phyloP scores from a whole-genome alignment of 2,329 filamentous ascomycete genomes.

The Thermochaetoides dissita region DNA sequence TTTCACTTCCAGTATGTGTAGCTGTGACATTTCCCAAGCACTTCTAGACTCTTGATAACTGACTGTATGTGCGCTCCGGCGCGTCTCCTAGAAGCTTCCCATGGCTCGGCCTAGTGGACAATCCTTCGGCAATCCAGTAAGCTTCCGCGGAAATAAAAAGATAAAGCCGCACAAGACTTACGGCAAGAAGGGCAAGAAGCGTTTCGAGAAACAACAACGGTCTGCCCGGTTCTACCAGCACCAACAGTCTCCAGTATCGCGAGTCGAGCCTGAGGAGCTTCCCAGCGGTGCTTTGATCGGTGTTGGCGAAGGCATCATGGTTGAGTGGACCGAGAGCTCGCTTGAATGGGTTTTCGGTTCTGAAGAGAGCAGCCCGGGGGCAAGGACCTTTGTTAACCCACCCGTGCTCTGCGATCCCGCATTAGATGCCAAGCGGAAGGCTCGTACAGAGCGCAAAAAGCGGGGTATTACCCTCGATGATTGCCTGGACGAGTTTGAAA shows the following conservation, averaged over 20 bases:
- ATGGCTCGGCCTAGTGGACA: constrained; percentile 3
- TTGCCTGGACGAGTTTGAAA: constrained; percentile 87
- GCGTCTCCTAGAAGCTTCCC: constrained; percentile 4
- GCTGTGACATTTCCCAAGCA: no score
- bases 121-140: constrained; percentile 10
- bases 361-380: constrained; percentile 41
- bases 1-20: neutral
- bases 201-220: constrained; percentile 30
- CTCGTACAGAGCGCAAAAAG: constrained; percentile 51
- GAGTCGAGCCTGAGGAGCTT: constrained; percentile 23
- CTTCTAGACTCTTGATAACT: neutral
- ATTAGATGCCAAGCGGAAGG: constrained; percentile 48
- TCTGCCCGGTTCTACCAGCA: constrained; percentile 16
- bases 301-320: constrained; percentile 68
- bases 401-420: constrained; percentile 47
- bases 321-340: constrained; percentile 67
- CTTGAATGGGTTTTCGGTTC: constrained; percentile 57
- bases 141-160: constrained; percentile 28
- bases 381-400: constrained; percentile 40
- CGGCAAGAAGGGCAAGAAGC: constrained; percentile 35
- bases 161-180: constrained; percentile 31
- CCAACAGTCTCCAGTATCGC: constrained; percentile 17
- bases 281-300: constrained; percentile 53
- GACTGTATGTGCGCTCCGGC: neutral
- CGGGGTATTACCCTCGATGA: constrained; percentile 74